Evolutionary conservation across 2,329 filamentous ascomycete genomes (phyloP), one percentile per base, ranked within the genome.

Genomic region (Pseudocercospora vitis): DNA sequence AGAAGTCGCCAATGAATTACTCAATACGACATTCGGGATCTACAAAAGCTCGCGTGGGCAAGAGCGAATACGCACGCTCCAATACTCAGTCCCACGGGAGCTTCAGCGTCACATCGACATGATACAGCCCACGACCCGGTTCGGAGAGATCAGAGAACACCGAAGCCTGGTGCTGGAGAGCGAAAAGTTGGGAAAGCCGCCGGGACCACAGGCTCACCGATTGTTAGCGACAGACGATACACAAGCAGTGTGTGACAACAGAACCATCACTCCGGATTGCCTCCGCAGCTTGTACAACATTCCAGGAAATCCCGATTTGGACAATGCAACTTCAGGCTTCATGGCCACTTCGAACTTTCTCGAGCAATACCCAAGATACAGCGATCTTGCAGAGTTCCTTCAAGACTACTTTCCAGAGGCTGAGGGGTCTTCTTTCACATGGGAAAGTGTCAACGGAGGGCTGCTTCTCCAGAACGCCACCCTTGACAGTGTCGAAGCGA

Each of bases 81-180:
- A 76, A 42, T 88, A 88, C 69, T 86, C 82, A 0, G 76, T 88
- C 1, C 86, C 85, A 0, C 73, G 73, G 47, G 68, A 76, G 0
- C 68, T 88, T 6, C 74, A 76, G 48, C 63, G 73, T 37, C 75
- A 82, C 21, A 76, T 88, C 53, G 79, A 82, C 60, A 76, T 78
- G 29, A 78, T 83, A 23, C 81, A 83, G 64, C 81, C 81, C 2
- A 84, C 81, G 0, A 83, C 77, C 37, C 80, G 80, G 0, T 84
- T 84, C 68, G 77, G 78, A 59, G 72, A 74, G 61, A 70, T 60
- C 62, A 32, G 62, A 64, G 39, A 57, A 32, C 53, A 56, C 57
- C 23, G 52, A 50, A 60, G 48, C 39, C 29, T 50, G 24, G 40
- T 58, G 14, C 37, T 56, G 21, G 52, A 52, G 9, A 26, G 37